Base-by-base conservation (phyloP, 495 filamentous ascomycete genomes). In the Hyaloscypha bicolor region DNA sequence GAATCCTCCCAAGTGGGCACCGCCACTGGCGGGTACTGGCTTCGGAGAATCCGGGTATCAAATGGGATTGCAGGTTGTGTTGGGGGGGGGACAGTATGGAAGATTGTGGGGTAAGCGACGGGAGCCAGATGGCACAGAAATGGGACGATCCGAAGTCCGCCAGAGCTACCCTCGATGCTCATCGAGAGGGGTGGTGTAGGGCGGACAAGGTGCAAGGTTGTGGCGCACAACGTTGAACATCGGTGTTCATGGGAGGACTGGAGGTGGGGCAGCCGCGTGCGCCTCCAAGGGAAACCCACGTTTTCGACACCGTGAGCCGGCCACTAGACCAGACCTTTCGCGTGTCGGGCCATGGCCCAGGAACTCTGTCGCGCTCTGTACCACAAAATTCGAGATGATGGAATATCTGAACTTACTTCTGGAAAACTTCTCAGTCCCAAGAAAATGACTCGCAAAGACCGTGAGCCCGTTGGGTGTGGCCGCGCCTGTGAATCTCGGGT, bases 251-350 rank as follows among this genome's bases (percentile, higher is more conserved):
- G 35, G 51, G 37, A 63, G 63, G 42, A 66, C 62, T 60, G 55
- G 52, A 29, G 22, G 65, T 66, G 62, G 62, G 62, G 55, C 66
- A 45, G 52, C 59, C 62, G 69, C 62, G 66, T 68, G 69, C 61
- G 19, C 35, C 61, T 30, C 48, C 52, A 65, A 65, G 33, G 60
- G 33, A 55, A 25, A 31, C 48, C 69, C 69, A 68, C 69, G 69
- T 65, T 68, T 68, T 59, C 22, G 9, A 9, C 30, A 35, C 60
- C 69, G 32, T 39, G 65, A 63, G 42, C 33, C 42, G 57, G 59
- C 29, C 62, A 39, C 69, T 68, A 60, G 52, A 53, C 63, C 61
- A 63, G 59, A 35, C 8, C 53, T 30, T 37, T 29, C 37, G 45
- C 35, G 37, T 3, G 4, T 9, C 48, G 37, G 52, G 21, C 58